Evolutionary conservation across 1,284 basidiomycete genomes (phyloP).

Genomic region (Neonothopanus nambi): DNA sequence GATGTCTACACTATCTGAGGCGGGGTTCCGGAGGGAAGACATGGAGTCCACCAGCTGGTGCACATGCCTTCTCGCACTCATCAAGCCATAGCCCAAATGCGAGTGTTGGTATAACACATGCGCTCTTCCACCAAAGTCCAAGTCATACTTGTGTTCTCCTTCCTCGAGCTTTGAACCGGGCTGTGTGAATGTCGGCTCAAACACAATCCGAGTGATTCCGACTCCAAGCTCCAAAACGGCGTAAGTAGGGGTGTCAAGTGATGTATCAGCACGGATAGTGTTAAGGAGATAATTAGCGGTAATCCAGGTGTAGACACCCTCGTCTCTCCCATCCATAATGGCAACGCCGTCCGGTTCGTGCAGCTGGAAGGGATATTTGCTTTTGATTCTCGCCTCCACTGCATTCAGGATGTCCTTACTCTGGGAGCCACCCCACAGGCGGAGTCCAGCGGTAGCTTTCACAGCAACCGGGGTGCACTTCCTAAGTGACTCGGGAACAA

Average conservation of each 20-base stretch:
- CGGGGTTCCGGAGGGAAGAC: conserved; percentile 46
- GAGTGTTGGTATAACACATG: conserved; percentile 92
- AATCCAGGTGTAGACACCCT: conserved; percentile 98
- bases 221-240: conserved; percentile 97
- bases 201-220: conserved; percentile 97
- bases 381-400: conserved; percentile 66
- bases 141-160: conserved; percentile 93
- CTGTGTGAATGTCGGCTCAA: conserved; percentile 75
- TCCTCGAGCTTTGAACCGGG: conserved; percentile 60
- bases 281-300: conserved; percentile 92
- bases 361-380: conserved; percentile 76
- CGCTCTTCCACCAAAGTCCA: conserved; percentile 72
- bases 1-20: neutral
- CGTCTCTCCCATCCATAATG: conserved; percentile 96
- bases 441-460: conserved; percentile 93
- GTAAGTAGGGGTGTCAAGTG: conserved; percentile 59
- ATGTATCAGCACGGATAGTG: conserved; percentile 64
- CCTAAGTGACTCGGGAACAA: conserved; percentile 72
- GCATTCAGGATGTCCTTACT: conserved; percentile 78
- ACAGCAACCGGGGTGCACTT: conserved; percentile 89
- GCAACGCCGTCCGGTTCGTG: conserved; percentile 65
- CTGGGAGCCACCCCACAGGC: conserved; percentile 71
- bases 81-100: conserved; percentile 94
- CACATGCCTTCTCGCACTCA: conserved; percentile 84
- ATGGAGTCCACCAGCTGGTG: conserved; percentile 92